Evolutionary conservation across 2,329 filamentous ascomycete genomes (phyloP).

Genomic region (Zelopaecilomyces penicillatus): DNA sequence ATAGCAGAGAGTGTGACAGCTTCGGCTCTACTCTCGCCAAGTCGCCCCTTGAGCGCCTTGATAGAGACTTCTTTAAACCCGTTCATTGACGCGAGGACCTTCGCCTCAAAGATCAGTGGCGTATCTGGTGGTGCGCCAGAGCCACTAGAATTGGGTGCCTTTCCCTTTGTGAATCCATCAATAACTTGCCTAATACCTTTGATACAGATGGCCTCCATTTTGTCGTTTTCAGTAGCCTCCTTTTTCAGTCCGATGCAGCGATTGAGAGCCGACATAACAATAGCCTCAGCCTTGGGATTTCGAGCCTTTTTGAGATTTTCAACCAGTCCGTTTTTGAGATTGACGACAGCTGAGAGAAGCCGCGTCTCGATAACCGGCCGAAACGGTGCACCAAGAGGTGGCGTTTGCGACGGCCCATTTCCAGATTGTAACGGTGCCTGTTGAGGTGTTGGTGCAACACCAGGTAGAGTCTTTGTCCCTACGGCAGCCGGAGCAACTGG

Average conservation of each 20-base stretch:
- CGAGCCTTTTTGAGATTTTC: constrained; percentile 36
- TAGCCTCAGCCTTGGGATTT: constrained; percentile 34
- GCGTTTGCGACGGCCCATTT: constrained; percentile 17
- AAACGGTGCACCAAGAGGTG: constrained; percentile 17
- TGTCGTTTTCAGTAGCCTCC: constrained; percentile 34
- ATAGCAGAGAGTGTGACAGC: constrained; percentile 41
- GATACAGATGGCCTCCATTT: constrained; percentile 39
- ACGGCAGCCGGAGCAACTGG: constrained; percentile 9
- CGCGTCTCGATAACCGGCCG: constrained; percentile 36
- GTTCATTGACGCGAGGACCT: constrained; percentile 32
- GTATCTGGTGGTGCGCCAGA: constrained; percentile 16
- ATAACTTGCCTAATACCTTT: constrained; percentile 34
- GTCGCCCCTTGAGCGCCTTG: constrained; percentile 31
- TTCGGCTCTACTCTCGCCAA: constrained; percentile 35
- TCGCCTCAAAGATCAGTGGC: constrained; percentile 28
- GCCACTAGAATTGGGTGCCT: constrained; percentile 24
- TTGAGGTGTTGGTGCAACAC: constrained; percentile 8
- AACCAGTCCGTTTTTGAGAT: constrained; percentile 39
- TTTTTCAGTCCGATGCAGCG: constrained; percentile 41
- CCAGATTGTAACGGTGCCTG: constrained; percentile 11
- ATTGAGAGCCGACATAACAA: constrained; percentile 46
- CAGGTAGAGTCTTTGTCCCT: constrained; percentile 14
- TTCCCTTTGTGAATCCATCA: constrained; percentile 33
- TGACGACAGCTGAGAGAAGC: constrained; percentile 33
- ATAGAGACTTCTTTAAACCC: constrained; percentile 39